Conservation (phyloP, 129 eudicot genomes). For the Chrysanthemum lavandulifolium region DNA sequence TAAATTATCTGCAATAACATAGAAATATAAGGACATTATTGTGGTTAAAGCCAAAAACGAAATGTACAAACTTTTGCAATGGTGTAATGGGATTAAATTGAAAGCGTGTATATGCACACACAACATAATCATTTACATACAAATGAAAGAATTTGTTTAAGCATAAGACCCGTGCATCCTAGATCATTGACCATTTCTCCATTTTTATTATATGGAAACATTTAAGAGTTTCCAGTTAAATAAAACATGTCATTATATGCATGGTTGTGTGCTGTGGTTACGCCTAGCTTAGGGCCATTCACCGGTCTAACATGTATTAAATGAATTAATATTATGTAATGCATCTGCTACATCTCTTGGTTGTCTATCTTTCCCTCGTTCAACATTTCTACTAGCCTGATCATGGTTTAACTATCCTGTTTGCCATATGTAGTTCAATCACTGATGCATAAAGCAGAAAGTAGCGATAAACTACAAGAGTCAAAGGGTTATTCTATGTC, state of each 20-base stretch:
- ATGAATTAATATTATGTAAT: background rate
- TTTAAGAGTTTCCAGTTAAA: conserved; percentile 7
- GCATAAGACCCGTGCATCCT: conserved; percentile 14
- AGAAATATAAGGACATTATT: conserved; percentile 11
- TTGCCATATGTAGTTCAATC: too few species aligned
- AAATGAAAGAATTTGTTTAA: background rate
- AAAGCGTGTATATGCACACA: background rate
- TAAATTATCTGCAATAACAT: conserved; percentile 36
- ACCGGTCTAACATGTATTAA: background rate
- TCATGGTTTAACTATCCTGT: conserved; percentile 2
- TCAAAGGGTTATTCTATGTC: background rate
- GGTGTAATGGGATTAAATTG: conserved; percentile 4
- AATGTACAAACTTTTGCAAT: background rate
- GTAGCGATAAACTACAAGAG: background rate
- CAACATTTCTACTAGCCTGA: background rate
- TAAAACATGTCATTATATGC: conserved; percentile 3
- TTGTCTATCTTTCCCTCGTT: conserved; percentile 1
- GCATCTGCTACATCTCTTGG: conserved; percentile 3
- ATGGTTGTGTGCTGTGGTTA: background rate
- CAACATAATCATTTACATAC: conserved; percentile 9
- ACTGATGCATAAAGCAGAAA: background rate
- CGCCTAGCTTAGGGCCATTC: background rate
- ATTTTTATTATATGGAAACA: conserved; percentile 4
- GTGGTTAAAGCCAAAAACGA: conserved; percentile 13
- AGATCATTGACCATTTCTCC: conserved; percentile 9